Evolutionary conservation across 495 filamentous ascomycete species (phyloP).

Genomic region (Bombardia bombarda): DNA sequence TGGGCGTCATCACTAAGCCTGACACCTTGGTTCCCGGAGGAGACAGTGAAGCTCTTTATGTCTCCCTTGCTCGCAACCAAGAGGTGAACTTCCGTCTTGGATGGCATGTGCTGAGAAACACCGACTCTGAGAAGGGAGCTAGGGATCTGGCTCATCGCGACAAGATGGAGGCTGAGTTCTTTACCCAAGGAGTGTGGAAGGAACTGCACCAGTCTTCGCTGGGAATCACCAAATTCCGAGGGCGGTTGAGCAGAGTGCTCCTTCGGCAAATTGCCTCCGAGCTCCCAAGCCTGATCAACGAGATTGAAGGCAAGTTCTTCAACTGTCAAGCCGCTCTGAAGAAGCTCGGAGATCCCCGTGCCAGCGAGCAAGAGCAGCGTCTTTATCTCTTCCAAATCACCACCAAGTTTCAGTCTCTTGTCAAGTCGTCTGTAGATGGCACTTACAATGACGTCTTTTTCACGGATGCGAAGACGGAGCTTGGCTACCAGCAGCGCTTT

Average conservation of each 20-base stretch:
- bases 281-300: slow-evolving; percentile 50
- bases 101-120: slow-evolving; percentile 66
- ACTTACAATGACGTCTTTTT: slow-evolving; percentile 53
- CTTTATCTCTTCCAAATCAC: slow-evolving; percentile 46
- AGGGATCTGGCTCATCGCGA: slow-evolving; percentile 31
- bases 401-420: slow-evolving; percentile 38
- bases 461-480: slow-evolving; percentile 25
- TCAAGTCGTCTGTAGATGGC: slow-evolving; percentile 46
- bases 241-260: slow-evolving; percentile 49
- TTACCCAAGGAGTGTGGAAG: slow-evolving; percentile 35
- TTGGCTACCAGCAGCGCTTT: slow-evolving; percentile 43
- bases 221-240: slow-evolving; percentile 42
- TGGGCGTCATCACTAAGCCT: slow-evolving; percentile 83
- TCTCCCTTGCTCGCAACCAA: slow-evolving; percentile 51
- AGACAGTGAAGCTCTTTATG: slow-evolving; percentile 39
- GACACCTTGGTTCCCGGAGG: slow-evolving; percentile 49
- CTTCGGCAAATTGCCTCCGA: slow-evolving; percentile 46
- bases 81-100: slow-evolving; percentile 56
- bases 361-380: slow-evolving; percentile 41
- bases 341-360: slow-evolving; percentile 42
- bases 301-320: slow-evolving; percentile 39
- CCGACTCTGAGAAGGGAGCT: slow-evolving; percentile 40
- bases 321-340: slow-evolving; percentile 26
- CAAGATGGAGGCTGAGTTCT: slow-evolving; percentile 32
- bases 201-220: slow-evolving; percentile 17